Conservation (phyloP, 78 protist genomes). For the Guillardia theta region DNA sequence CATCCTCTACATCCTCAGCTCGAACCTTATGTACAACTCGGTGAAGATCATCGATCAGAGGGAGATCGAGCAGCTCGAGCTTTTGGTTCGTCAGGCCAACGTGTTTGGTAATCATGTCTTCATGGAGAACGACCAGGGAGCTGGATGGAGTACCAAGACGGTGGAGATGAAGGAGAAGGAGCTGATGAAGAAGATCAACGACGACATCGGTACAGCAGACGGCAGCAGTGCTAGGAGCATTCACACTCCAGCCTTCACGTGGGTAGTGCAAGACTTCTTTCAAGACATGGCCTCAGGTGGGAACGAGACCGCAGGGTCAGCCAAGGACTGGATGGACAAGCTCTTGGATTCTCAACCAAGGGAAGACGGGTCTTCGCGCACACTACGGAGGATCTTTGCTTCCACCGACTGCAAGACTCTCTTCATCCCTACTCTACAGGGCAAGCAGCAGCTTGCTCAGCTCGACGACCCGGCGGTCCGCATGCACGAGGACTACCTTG, state of each 20-base stretch:
- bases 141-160: background rate
- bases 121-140: background rate
- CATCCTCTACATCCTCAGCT: background rate
- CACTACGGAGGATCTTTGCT: background rate
- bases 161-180: no score
- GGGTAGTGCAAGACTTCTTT: background rate
- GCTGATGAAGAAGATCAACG: no score
- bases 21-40: background rate
- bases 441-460: background rate
- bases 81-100: background rate
- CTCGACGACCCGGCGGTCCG: background rate
- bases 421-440: background rate
- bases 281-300: background rate
- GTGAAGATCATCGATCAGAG: background rate
- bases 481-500: background rate
- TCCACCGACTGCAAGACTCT: background rate
- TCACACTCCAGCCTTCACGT: background rate
- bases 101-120: background rate
- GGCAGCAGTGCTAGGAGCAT: background rate
- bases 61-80: background rate
- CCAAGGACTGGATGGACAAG: background rate
- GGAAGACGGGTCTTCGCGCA: background rate
- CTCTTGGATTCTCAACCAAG: background rate
- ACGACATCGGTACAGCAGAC: background rate
- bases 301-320: background rate